These are phyloP conservation scores for Boletales sp. DNA, from an alignment of 768 basidiomycete genomes.

Conservation along the genomic window DNA sequence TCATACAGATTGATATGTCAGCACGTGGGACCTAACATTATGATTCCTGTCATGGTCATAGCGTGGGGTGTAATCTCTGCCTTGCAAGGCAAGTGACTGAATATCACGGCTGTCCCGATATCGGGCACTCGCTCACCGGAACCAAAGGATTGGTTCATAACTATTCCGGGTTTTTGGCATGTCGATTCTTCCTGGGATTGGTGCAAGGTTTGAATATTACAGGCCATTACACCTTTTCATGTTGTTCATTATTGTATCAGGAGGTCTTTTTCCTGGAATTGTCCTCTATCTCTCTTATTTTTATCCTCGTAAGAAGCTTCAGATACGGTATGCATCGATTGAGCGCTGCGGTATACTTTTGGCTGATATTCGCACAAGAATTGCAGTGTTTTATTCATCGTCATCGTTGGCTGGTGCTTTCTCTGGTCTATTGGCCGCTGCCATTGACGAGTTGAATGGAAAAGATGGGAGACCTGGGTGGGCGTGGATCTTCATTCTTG, in stretches of 20 bases:
- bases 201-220: conserved; percentile 45
- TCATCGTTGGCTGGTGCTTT: conserved; percentile 57
- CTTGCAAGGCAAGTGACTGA: conserved; percentile 44
- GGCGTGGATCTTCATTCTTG: conserved; percentile 61
- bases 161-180: conserved; percentile 51
- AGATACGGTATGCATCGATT: conserved; percentile 10
- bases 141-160: conserved; percentile 41
- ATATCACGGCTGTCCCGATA: not conserved
- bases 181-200: conserved; percentile 48
- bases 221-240: not conserved
- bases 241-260: conserved; percentile 23
- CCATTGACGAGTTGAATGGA: conserved; percentile 53
- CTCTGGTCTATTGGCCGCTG: conserved; percentile 59
- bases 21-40: conserved; percentile 47
- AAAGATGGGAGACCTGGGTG: conserved; percentile 50
- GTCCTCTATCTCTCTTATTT: conserved; percentile 54
- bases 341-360: not conserved
- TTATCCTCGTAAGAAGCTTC: conserved; percentile 29
- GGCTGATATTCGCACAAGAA: conserved; percentile 18
- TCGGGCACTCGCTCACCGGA: not conserved
- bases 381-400: conserved; percentile 36
- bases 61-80: conserved; percentile 64
- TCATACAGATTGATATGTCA: conserved; percentile 7
- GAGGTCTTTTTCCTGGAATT: conserved; percentile 55
- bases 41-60: conserved; percentile 58